A percentile compares a stretch with the other conserved stretches of the same genome.
Conservation (phyloP, 352 stramenopile genomes). For the Blastocystis sp. region DNA sequence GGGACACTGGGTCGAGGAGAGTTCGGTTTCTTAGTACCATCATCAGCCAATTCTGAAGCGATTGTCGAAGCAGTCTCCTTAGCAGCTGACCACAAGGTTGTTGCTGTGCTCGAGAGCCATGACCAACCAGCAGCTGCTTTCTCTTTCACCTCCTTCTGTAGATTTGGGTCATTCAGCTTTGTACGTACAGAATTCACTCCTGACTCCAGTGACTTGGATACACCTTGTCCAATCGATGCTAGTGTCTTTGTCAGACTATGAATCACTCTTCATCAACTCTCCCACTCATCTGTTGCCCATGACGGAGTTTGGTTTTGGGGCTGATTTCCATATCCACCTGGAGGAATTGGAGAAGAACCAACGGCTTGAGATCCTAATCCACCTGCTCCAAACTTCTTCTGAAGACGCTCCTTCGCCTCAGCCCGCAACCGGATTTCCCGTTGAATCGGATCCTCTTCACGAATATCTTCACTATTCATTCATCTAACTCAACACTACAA, state of each 20-base stretch:
- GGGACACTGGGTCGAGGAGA: background rate
- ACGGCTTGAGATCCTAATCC: background rate
- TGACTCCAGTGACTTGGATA: conserved; percentile 1
- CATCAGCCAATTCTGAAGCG: background rate
- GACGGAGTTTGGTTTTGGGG: background rate
- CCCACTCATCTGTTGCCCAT: background rate
- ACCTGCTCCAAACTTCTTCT: conserved; percentile 34
- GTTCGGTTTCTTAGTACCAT: background rate
- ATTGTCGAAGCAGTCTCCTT: background rate
- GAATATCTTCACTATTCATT: background rate
- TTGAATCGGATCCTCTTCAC: conserved; percentile 28
- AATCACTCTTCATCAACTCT: too few relatives aligned
- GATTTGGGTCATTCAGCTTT: conserved; percentile 37
- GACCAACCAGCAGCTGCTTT: conserved; percentile 46
- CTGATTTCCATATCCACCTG: conserved; percentile 1
- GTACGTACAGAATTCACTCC: background rate
- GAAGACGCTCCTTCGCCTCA: conserved; percentile 32
- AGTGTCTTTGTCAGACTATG: conserved; percentile 3
- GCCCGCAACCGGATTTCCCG: conserved; percentile 11
- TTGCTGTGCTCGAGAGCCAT: conserved; percentile 62
- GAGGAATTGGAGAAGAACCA: conserved; percentile 46
- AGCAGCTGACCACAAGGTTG: background rate
- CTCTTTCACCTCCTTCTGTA: conserved; percentile 55
- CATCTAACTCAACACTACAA: background rate
- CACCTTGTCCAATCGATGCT: background rate